These are phyloP conservation scores for Laburnicola sp. DNA, from an alignment of 2,329 filamentous ascomycete genomes.

Conservation along the genomic window DNA sequence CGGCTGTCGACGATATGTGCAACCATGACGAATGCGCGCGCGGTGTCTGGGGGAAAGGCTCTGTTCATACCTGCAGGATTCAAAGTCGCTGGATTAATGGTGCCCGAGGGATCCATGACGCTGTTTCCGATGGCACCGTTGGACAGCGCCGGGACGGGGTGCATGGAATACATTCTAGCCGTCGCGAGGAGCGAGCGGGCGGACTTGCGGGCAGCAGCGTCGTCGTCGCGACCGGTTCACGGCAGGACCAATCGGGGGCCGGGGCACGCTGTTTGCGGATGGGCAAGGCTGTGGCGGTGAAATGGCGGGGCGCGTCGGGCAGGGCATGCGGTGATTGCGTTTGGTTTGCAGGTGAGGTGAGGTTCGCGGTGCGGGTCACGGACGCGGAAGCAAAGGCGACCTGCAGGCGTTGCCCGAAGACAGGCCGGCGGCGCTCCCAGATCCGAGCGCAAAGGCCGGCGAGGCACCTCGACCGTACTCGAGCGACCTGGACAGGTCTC, in stretches of 20 bases:
- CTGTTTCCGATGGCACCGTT: constrained; percentile 46
- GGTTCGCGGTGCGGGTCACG: constrained; percentile 15
- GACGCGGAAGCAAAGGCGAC: constrained; percentile 17
- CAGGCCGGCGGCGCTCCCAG: constrained; percentile 12
- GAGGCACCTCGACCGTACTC: too few relatives aligned
- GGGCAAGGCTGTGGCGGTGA: constrained; percentile 23
- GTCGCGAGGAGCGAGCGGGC: constrained; percentile 36
- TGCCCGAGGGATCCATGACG: constrained; percentile 47
- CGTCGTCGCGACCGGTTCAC: constrained; percentile 18
- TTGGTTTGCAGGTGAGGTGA: constrained; percentile 15
- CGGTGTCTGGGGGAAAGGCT: constrained; percentile 2
- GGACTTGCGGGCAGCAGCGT: constrained; percentile 33
- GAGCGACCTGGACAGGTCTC: too few relatives aligned
- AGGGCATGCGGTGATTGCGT: constrained; percentile 27
- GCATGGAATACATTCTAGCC: constrained; percentile 48
- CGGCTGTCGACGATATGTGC: constrained; percentile 18
- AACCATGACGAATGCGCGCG: constrained; percentile 9
- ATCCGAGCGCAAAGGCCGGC: constrained; percentile 18
- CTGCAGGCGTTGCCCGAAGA: constrained; percentile 26
- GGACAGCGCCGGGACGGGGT: constrained; percentile 44
- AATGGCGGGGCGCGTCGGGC: constrained; percentile 22
- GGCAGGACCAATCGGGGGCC: constrained; percentile 28
- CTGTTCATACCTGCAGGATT: constrained; percentile 41
- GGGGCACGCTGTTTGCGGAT: constrained; percentile 12
- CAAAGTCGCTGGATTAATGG: constrained; percentile 48